These are phyloP conservation scores for Rusavskia elegans DNA, from an alignment of 495 filamentous ascomycete genomes.

Conservation along the genomic window DNA sequence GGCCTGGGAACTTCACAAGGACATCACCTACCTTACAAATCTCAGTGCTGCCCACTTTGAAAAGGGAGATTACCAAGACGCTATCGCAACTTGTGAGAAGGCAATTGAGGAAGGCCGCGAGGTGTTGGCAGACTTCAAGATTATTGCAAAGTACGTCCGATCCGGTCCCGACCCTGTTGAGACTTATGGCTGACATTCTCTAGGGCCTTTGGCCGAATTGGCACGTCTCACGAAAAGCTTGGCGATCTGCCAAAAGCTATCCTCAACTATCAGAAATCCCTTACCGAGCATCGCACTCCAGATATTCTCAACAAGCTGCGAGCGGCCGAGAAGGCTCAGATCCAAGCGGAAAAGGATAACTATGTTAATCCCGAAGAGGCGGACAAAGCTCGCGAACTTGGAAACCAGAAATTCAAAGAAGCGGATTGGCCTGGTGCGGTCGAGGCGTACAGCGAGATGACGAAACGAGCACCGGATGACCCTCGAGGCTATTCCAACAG, in stretches of 20 bases:
- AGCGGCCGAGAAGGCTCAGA: slow-evolving; percentile 79
- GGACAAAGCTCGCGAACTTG: slow-evolving; percentile 87
- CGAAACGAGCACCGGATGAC: slow-evolving; percentile 84
- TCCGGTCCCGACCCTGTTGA: background rate
- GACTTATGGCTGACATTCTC: slow-evolving; percentile 8
- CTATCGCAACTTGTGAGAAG: slow-evolving; percentile 72
- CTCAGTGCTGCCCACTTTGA: slow-evolving; percentile 87
- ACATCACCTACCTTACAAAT: slow-evolving; percentile 96
- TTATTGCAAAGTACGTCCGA: slow-evolving; percentile 65
- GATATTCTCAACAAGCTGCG: slow-evolving; percentile 88
- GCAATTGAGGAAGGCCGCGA: slow-evolving; percentile 79
- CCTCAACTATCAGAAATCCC: slow-evolving; percentile 77
- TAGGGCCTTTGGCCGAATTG: slow-evolving; percentile 76
- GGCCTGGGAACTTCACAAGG: slow-evolving; percentile 88
- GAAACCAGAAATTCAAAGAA: slow-evolving; percentile 92
- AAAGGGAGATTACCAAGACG: slow-evolving; percentile 78
- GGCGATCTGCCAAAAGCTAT: slow-evolving; percentile 71
- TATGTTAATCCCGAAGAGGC: slow-evolving; percentile 87
- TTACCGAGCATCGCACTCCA: slow-evolving; percentile 92
- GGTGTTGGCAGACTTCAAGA: slow-evolving; percentile 86
- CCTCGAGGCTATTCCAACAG: slow-evolving; percentile 94
- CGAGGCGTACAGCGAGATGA: slow-evolving; percentile 92
- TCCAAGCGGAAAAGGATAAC: slow-evolving; percentile 54
- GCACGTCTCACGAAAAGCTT: slow-evolving; percentile 75
- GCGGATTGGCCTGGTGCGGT: slow-evolving; percentile 93